These are phyloP conservation scores for Triticum turgidum DNA, from an alignment of 176 grass and related monocot species.

Conservation along the genomic window DNA sequence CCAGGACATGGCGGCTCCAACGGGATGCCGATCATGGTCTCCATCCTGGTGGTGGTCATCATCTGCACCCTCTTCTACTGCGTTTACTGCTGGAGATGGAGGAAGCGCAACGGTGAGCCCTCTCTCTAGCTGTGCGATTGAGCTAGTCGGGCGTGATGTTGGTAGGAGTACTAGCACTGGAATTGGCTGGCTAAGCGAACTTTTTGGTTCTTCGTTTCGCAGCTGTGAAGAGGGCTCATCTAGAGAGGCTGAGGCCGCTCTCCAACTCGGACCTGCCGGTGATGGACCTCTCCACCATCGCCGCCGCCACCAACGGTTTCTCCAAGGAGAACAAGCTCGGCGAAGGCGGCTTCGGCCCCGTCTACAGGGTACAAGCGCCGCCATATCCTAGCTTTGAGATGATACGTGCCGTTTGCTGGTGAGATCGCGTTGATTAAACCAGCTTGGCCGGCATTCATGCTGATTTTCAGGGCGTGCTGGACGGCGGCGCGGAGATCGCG, in stretches of 20 bases:
- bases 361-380: slow-evolving; percentile 57
- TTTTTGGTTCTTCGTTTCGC: slow-evolving; percentile 13
- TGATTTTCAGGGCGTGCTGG: slow-evolving; percentile 53
- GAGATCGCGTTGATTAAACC: not conserved
- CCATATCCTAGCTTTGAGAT: not conserved
- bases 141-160: too few species aligned
- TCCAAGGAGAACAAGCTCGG: slow-evolving; percentile 91
- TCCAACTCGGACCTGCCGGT: slow-evolving; percentile 76
- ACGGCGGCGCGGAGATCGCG: slow-evolving; percentile 63
- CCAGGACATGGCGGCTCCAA: slow-evolving; percentile 42
- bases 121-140: too few species aligned
- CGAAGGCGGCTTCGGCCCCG: slow-evolving; percentile 85
- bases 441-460: not conserved
- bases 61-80: slow-evolving; percentile 63
- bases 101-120: slow-evolving; percentile 82
- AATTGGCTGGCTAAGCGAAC: not conserved
- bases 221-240: slow-evolving; percentile 74
- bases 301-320: slow-evolving; percentile 71
- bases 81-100: slow-evolving; percentile 95
- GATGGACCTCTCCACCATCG: slow-evolving; percentile 72
- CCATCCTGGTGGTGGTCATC: slow-evolving; percentile 71
- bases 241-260: slow-evolving; percentile 56
- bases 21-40: slow-evolving; percentile 69
- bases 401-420: not conserved
- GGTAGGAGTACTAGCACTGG: too few species aligned